Evolutionary conservation across 1,284 basidiomycete species (phyloP).

Genomic region (Pascua sp.): DNA sequence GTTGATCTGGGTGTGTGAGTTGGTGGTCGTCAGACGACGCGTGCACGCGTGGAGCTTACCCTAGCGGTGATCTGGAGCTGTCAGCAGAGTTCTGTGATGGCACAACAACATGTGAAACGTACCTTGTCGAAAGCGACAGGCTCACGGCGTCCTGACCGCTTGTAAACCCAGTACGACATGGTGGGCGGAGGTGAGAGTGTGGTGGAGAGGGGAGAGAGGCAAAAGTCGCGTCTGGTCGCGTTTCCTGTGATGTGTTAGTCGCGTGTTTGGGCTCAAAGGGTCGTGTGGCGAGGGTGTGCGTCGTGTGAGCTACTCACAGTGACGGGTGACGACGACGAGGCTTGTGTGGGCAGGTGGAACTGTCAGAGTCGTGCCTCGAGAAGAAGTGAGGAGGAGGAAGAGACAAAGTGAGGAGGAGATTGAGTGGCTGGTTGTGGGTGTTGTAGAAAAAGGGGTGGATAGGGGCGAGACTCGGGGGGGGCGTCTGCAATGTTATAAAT

Average conservation of each 20-base stretch:
- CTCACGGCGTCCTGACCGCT: slow-evolving; percentile 49
- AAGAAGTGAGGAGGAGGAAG: slow-evolving; percentile 7
- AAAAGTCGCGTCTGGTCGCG: neutral
- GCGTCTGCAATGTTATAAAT: neutral
- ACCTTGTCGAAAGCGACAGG: slow-evolving; percentile 44
- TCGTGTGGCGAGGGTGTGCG: slow-evolving; percentile 53
- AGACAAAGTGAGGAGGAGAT: too few species aligned
- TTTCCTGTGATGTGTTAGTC: neutral
- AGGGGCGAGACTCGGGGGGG: too few species aligned
- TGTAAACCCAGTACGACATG: slow-evolving; percentile 47
- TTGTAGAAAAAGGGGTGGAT: too few species aligned
- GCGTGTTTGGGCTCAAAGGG: slow-evolving; percentile 38
- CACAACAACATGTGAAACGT: neutral
- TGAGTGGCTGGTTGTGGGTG: too few species aligned
- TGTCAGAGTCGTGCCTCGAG: neutral
- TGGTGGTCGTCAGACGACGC: neutral
- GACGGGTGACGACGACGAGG: neutral
- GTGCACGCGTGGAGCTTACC: slow-evolving; percentile 4
- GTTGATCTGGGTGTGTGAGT: slow-evolving; percentile 60
- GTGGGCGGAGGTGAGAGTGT: slow-evolving; percentile 10
- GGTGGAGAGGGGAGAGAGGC: neutral
- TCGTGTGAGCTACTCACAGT: neutral
- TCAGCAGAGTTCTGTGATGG: neutral
- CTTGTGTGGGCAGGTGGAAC: neutral
- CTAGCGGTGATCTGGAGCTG: slow-evolving; percentile 18